Evolutionary conservation across 2,329 filamentous ascomycete genomes (phyloP), one percentile per base, ranked within the genome.

Genomic region (Pochonia chlamydosporia): DNA sequence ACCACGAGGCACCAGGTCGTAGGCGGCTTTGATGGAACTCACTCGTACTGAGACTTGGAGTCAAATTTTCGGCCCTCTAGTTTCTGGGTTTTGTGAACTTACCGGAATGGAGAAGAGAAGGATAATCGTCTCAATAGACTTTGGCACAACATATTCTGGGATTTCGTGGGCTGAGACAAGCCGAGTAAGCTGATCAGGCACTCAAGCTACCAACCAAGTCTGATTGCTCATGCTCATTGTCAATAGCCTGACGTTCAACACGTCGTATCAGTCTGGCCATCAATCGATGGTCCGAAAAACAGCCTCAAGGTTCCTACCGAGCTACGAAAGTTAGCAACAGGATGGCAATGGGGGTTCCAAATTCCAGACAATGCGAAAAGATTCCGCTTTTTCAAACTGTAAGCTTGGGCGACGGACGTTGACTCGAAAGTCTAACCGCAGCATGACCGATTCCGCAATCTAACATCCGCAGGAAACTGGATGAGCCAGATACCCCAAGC

Each of bases 121-220:
- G 56, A 70, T 78, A 50, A 67, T 78, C 44, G 67, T 78, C 51
- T 75, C 72, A 18, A 73, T 79, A 49, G 76, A 79, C 55, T 79
- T 79, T 54, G 76, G 76, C 23, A 79, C 76, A 11, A 80, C 76
- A 4, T 79, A 74, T 56, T 76, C 75, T 13, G 75, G 74, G 25
- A 65, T 78, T n/a, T 73, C 73, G 25, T 79, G 73, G 72, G 70
- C 70, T 36, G 67, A 74, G 49, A 71, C 71, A 40, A 63, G 54
- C 41, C 59, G 60, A 31, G 65, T 66, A 62, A 60, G 64, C 24
- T 21, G n/a, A 25, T 16, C 31, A 20, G 11, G 35, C 16, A 39
- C 35, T n/a, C n/a, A n/a, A n/a, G n/a, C n/a, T n/a, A n/a, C n/a
- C n/a, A n/a, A n/a, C n/a, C n/a, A n/a, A n/a, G n/a, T n/a, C n/a